These are phyloP conservation scores for Allium sativum DNA, from an alignment of 106 monocot genomes.

Conservation along the genomic window DNA sequence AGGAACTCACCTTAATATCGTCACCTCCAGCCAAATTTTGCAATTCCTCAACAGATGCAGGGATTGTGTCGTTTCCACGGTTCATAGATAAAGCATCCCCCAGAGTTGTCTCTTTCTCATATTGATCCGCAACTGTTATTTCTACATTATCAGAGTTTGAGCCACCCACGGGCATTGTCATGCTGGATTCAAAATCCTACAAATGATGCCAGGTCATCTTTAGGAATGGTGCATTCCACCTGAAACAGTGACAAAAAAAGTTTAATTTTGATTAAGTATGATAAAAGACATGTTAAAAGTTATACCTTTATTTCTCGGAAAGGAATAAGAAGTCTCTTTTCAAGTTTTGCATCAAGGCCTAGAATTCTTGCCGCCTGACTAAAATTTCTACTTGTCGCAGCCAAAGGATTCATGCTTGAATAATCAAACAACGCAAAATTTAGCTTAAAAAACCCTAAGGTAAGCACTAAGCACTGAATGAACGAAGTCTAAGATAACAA, in stretches of 20 bases:
- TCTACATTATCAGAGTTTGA: conserved; percentile 38
- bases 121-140: conserved; percentile 41
- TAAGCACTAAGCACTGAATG: too few species aligned
- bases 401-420: conserved; percentile 66
- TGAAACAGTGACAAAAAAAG: conserved; percentile 11
- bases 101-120: conserved; percentile 44
- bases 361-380: too few species aligned
- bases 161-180: conserved; percentile 57
- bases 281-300: conserved; percentile 1
- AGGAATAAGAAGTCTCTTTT: conserved; percentile 92
- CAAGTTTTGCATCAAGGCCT: conserved; percentile 81
- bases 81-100: conserved; percentile 67
- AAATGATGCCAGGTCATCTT: conserved; percentile 77
- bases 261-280: not conserved
- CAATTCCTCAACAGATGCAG: conserved; percentile 72
- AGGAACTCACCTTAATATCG: conserved; percentile 69
- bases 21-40: conserved; percentile 93
- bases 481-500: too few species aligned
- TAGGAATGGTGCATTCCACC: conserved; percentile 96
- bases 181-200: conserved; percentile 94
- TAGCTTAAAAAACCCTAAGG: too few species aligned
- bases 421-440: not conserved
- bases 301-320: conserved; percentile 89
- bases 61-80: conserved; percentile 37
- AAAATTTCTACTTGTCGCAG: conserved; percentile 89